Base-by-base conservation (phyloP, 2,329 filamentous ascomycete species). In the Colletotrichum phormii region DNA sequence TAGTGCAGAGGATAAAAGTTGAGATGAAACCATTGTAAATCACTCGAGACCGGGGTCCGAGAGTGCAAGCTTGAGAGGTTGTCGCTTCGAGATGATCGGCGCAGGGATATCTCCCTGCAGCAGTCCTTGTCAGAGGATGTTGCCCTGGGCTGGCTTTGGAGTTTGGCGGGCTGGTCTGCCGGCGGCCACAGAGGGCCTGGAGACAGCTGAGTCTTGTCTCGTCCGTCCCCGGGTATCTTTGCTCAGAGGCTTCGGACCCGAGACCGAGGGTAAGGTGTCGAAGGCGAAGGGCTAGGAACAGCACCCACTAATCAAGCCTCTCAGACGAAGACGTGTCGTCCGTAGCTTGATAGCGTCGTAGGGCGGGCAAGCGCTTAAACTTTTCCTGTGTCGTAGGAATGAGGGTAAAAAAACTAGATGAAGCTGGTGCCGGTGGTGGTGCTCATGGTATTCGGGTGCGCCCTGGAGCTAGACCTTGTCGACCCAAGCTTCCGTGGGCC, bases 11-110 rank as follows among this genome's bases (percentile, higher is more conserved):
- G 62, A 58, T 59, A 54, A 73, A 57, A 67, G 71, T 62, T 72
- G 68, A 73, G 67, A 73, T 73, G 71, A 73, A 73, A 73, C 71
- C 71, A 67, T 66, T 73, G 71, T 73, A 73, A 73, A 73, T 72
- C 71, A 73, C 62, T 72, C 67, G 67, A 73, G 68, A 73, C 71
- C 63, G 31, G 67, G 71, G 68, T 72, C 68, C 49, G 71, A 73
- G 71, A n/a, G 67, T 33, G 58, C 33, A 33, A 62, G 57, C 60
- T 73, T 13, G 57, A 31, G 46, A 70, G 46, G 58, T 49, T 64
- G 54, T 63, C 58, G 57, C 62, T 58, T 51, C 68, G 33, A 63
- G 68, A 62, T 72, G 71, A 73, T 73, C 71, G 71, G 49, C 71
- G 67, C 71, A 73, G 68, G 71, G 71, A 55, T 72, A 15, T 33